Base-by-base conservation (phyloP, 352 stramenopile species). In the Phytophthora boehmeriae region DNA sequence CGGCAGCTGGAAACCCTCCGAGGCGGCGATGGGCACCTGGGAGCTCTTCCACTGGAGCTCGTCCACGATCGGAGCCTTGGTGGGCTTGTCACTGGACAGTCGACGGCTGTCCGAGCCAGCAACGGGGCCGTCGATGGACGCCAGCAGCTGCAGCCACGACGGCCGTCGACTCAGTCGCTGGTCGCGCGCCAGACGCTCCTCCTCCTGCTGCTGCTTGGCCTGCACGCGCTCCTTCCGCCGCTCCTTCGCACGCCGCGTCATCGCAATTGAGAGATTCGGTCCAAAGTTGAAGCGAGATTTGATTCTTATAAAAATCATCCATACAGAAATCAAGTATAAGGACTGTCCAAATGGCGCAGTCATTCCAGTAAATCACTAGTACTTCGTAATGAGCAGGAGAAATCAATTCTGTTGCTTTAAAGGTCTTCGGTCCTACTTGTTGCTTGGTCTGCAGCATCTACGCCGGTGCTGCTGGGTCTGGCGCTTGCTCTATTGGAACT, bases 401-500 rank as follows among this genome's bases (percentile, higher is more conserved):
- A 39, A 30, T 30, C n/a, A n/a, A n/a, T n/a, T n/a, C 9, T 41
- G 34, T 14, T 41, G 34, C 11, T 41, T 14, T 41, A 41, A 41
- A 14, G 16, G 34, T 14, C 34, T 41, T 13, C 34, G 5, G 11
- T 41, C 34, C 34, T 41, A 41, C 34, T 4, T 41, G 34, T 30
- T 6, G 25, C 25, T 30, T 30, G 6, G 6, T 30, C 6, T 30
- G 25, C 25, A 30, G 25, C 25, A 30, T 6, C 25, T 8, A 30
- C 25, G 25, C 8, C 19, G 8, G 13, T 44, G 3, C 9, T 41
- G 34, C 4, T 41, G 10, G 58, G 27, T 38, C 56, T 67, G 34
- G 45, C 52, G 20, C 19, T 45, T 27, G 56, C 41, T 75, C 71
- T 98, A 97, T 59, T 98, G 88, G 78, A 98, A 99, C 43, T 97